Evolutionary conservation across 148 eudicot genomes (phyloP), one percentile per base, ranked within the genome.

Genomic region (Fagopyrum esculentum): DNA sequence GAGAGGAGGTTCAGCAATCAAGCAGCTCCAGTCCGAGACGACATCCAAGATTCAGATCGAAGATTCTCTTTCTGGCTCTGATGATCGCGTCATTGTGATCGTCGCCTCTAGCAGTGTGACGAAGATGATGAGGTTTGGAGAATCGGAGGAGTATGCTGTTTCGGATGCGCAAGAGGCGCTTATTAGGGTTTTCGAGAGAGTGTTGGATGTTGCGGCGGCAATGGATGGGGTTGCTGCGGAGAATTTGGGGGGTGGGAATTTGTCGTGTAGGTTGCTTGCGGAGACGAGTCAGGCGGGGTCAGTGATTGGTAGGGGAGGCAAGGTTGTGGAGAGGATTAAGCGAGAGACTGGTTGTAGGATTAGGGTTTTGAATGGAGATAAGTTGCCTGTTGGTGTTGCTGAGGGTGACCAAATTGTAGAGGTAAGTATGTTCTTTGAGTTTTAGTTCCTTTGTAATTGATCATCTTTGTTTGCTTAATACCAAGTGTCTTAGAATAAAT

Each of bases 241-340:
- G 2, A 11, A 29, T 0, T 71, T 71, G 74, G 74, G 74, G 16
- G 52, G 74, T 46, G 74, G 74, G 4, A 30, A 82, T 45, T 85
- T 84, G 46, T 63, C 84, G 78, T 89, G 89, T 80, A 74, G 92
- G 83, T 22, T 89, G 78, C 66, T 93, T 80, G 89, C 79, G 35
- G 85, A 85, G 47, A 78, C 69, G 63, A 66, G 48, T 61, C 80
- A 80, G 69, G 93, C 81, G 3, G 92, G 93, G 77, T 76, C 84
- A 0, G 89, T 93, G 61, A 90, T 93, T 60, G 98, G 98, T 29
- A 90, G 83, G 79, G 90, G 93, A 3, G 96, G 98, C 64, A 88
- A 84, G 43, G 78, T 78, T 3, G 75, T 93, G 48, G 87, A 83
- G 84, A 89, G 61, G 79, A 77, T 90, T 68, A 90, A 84, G 89